Evolutionary conservation across 148 eudicot species (phyloP).

Genomic region (Diospyros lotus): DNA sequence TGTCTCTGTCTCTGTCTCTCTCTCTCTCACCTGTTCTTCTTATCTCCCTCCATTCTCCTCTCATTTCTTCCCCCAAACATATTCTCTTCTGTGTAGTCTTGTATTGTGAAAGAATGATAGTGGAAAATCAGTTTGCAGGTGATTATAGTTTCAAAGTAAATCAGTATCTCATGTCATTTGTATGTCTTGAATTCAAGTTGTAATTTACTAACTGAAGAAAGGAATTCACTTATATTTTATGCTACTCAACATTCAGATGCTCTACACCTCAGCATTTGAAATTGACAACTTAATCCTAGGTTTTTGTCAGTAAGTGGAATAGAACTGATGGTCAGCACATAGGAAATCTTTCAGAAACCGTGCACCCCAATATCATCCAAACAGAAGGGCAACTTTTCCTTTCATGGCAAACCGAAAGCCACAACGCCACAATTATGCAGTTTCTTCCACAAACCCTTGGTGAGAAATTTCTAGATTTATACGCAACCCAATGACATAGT

Average conservation of each 20-base stretch:
- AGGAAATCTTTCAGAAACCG: too few relatives aligned
- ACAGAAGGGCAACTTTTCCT: too few relatives aligned
- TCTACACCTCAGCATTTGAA: too few relatives aligned
- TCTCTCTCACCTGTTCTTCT: too few relatives aligned
- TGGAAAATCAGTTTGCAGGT: not conserved
- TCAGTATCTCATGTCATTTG: not conserved
- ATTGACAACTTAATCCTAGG: too few relatives aligned
- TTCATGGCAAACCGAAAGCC: too few relatives aligned
- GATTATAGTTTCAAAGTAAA: not conserved
- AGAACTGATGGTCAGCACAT: not conserved
- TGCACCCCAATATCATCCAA: too few relatives aligned
- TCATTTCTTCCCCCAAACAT: not conserved
- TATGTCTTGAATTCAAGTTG: not conserved
- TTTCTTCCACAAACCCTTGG: not conserved
- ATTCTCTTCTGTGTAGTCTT: too few relatives aligned
- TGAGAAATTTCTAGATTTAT: not conserved
- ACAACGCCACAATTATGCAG: too few relatives aligned
- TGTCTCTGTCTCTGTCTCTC: too few relatives aligned
- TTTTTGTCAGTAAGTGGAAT: not conserved
- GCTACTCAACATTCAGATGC: not conserved
- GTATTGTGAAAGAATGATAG: too few relatives aligned
- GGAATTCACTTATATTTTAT: not conserved
- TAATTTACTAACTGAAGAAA: not conserved
- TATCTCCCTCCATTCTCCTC: too few relatives aligned
- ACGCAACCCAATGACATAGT: not conserved